phyloP scores from a whole-genome alignment of 1,139 yeast species.

The Suhomyces taliae region DNA sequence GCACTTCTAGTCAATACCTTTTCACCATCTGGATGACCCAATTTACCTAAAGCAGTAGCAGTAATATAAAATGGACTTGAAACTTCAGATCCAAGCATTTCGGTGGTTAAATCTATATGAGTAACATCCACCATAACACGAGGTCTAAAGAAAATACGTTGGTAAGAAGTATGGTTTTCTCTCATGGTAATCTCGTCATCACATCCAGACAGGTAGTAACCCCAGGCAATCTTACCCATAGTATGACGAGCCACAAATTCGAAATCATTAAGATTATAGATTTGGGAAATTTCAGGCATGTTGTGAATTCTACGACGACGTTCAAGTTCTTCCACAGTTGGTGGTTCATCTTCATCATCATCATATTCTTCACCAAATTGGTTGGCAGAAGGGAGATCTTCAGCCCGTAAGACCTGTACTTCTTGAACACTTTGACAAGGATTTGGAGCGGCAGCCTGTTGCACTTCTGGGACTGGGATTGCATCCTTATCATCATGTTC shows the following conservation, averaged over 20 bases:
- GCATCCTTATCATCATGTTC: constrained; percentile 41
- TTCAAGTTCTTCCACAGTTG: constrained; percentile 34
- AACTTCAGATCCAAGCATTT: constrained; percentile 41
- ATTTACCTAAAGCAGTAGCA: constrained; percentile 79
- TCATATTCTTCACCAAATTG: constrained; percentile 21
- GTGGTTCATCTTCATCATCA: constrained; percentile 28
- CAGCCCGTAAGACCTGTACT: background rate
- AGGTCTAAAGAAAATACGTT: constrained; percentile 84
- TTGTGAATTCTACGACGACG: constrained; percentile 18
- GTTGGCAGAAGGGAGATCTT: constrained; percentile 7
- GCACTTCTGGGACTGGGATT: constrained; percentile 13
- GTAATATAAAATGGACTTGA: constrained; percentile 67
- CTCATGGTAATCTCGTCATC: constrained; percentile 90
- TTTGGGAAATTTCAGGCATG: constrained; percentile 67
- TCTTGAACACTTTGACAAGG: background rate
- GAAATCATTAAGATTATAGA: constrained; percentile 75
- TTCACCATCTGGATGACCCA: constrained; percentile 81
- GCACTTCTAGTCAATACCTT: constrained; percentile 73
- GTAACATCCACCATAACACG: constrained; percentile 72
- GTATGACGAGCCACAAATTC: constrained; percentile 81
- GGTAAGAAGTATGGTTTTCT: constrained; percentile 87
- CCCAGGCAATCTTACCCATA: constrained; percentile 81
- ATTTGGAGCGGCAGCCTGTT: background rate
- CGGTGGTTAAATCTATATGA: constrained; percentile 35
- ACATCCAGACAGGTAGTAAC: constrained; percentile 86